Evolutionary conservation across 148 eudicot genomes (phyloP).

Genomic region (Hydrangea macrophylla): DNA sequence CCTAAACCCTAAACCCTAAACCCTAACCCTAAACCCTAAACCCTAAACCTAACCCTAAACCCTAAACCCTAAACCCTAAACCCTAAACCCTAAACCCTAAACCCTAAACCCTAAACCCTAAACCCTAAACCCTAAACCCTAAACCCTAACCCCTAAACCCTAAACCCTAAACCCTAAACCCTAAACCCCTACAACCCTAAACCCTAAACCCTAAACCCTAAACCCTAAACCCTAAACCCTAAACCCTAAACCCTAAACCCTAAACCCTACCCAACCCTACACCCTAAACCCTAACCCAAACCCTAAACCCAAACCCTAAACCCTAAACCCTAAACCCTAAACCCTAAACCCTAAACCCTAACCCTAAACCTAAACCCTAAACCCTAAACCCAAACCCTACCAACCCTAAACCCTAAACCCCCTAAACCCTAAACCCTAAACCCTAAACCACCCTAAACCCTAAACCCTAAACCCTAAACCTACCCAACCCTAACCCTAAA

Average conservation of each 20-base stretch:
- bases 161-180: slow-evolving; percentile 24
- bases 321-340: slow-evolving; percentile 27
- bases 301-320: slow-evolving; percentile 28
- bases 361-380: slow-evolving; percentile 30
- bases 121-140: slow-evolving; percentile 31
- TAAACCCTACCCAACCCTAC: slow-evolving; percentile 22
- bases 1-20: slow-evolving; percentile 30
- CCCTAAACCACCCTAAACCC: slow-evolving; percentile 36
- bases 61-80: slow-evolving; percentile 24
- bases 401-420: slow-evolving; percentile 31
- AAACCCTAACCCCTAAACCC: slow-evolving; percentile 26
- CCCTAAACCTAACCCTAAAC: slow-evolving; percentile 16
- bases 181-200: slow-evolving; percentile 28
- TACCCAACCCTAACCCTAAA: slow-evolving; percentile 39
- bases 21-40: slow-evolving; percentile 30
- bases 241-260: slow-evolving; percentile 26
- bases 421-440: slow-evolving; percentile 38
- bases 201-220: slow-evolving; percentile 31
- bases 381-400: slow-evolving; percentile 33
- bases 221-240: slow-evolving; percentile 30
- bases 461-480: slow-evolving; percentile 40
- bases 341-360: slow-evolving; percentile 26
- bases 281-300: slow-evolving; percentile 27
- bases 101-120: slow-evolving; percentile 6
- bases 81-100: slow-evolving; percentile 25